Evolutionary conservation across 768 basidiomycete genomes (phyloP), one percentile per base, ranked within the genome.

Genomic region (Galerina sulciceps): DNA sequence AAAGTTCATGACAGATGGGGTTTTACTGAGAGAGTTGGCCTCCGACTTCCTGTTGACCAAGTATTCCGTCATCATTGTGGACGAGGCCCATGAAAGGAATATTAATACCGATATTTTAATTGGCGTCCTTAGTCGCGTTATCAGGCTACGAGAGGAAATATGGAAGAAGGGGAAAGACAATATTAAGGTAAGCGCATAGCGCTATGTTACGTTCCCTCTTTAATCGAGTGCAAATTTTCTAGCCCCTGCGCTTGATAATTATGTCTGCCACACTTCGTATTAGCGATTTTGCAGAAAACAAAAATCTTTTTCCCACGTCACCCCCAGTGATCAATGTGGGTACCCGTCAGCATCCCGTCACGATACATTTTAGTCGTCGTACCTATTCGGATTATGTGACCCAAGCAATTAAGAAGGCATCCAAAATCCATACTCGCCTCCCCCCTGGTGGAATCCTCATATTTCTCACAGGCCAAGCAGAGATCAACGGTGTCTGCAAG

Each of bases 1-100:
- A 79, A 98, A 99, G 73, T 99, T 99, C 79, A 98, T 99, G 96
- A 99, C 97, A 6, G 97, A 99, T 67, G 97, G 97, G 77, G 94
- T 99, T 23, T 78, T 99, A 35, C 79, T 99, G 14, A 88, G 97
- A 55, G 97, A 99, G 73, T 79, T 99, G 18, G 90, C 94, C 0
- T 85, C 85, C 11, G 96, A 99, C 69, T 97, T 99, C 73, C 73
- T 98, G n/a, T 80, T 99, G n/a, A 85, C 78, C 43, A 93, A 89
- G 72, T 99, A 99, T 71, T 94, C 93, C 6, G 90, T 97, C 23
- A 88, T 99, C 60, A 89, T 99, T 58, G 92, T 99, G 56, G 97
- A 99, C 62, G 97, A 99, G 72, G 97, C 97, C 0, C 97, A 99
- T 72, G 97, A 99, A 74, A 79, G 97, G 59, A 97, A 94, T 67